Conservation (phyloP, 768 basidiomycete genomes). For the Hortiboletus campestris region DNA sequence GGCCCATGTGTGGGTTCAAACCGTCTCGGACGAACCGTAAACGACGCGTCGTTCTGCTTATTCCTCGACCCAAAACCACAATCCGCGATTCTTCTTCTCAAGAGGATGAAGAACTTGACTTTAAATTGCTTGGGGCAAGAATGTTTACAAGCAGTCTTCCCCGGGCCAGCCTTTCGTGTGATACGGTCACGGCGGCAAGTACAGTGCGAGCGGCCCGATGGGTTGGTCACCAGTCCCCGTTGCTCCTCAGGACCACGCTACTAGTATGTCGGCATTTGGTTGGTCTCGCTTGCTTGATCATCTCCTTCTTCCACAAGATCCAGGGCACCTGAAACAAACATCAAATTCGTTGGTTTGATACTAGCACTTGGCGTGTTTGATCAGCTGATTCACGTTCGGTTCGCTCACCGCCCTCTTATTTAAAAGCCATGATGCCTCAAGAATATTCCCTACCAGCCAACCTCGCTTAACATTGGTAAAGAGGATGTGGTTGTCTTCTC, state of each 20-base stretch:
- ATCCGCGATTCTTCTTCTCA: neutral
- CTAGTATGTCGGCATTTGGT: neutral
- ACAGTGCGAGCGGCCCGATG: neutral
- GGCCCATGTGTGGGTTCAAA: neutral
- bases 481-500: constrained; percentile 10
- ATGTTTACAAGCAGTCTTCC: neutral
- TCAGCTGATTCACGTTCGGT: neutral
- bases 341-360: neutral
- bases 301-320: neutral
- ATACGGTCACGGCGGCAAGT: neutral
- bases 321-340: neutral
- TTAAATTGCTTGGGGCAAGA: neutral
- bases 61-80: no score
- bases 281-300: neutral
- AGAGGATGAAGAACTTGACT: neutral
- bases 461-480: neutral
- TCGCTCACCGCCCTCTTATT: neutral
- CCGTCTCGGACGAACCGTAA: neutral
- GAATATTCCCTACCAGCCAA: neutral
- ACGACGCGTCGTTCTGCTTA: neutral
- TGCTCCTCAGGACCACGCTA: neutral
- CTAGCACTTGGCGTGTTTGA: neutral
- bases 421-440: neutral
- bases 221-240: neutral
- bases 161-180: neutral